These are phyloP conservation scores for Flaveria sonorensis DNA, from an alignment of 129 eudicot species.

Conservation along the genomic window DNA sequence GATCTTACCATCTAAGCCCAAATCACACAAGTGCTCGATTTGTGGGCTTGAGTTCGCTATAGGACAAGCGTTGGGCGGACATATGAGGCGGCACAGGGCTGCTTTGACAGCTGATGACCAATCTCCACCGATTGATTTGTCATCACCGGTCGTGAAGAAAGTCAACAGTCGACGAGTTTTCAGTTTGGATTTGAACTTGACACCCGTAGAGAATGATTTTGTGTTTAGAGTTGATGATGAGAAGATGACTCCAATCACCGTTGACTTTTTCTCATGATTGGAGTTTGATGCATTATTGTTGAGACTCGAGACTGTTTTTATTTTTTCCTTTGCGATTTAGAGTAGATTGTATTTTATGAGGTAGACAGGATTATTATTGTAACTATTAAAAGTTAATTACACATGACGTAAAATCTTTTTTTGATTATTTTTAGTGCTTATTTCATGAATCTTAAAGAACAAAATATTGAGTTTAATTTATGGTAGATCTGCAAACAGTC, in stretches of 20 bases:
- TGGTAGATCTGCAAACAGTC: not conserved
- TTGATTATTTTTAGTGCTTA: not conserved
- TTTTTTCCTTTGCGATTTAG: constrained; percentile 7
- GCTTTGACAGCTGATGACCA: constrained; percentile 28
- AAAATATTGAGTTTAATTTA: not conserved
- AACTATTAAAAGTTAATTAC: not conserved
- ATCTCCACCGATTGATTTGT: constrained; percentile 20
- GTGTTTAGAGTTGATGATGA: constrained; percentile 49
- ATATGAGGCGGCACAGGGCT: constrained; percentile 79
- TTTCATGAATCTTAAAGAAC: not conserved
- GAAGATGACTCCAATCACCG: constrained; percentile 39
- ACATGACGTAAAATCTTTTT: not conserved
- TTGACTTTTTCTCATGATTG: constrained; percentile 39
- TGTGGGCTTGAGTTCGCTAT: constrained; percentile 77
- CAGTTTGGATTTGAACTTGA: constrained; percentile 78
- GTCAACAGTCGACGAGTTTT: constrained; percentile 51
- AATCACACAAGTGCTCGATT: constrained; percentile 77
- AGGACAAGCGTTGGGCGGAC: constrained; percentile 94
- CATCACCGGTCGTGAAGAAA: constrained; percentile 47
- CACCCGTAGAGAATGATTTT: constrained; percentile 66
- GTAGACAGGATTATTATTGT: not conserved
- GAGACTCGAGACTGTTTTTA: constrained; percentile 12
- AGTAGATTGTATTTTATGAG: constrained; percentile 1
- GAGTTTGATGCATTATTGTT: constrained; percentile 27
- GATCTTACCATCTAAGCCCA: constrained; percentile 45